Evolutionary conservation across 106 monocot species (phyloP), one percentile per base, ranked within the genome.

Genomic region (Xerophyta viscosa): DNA sequence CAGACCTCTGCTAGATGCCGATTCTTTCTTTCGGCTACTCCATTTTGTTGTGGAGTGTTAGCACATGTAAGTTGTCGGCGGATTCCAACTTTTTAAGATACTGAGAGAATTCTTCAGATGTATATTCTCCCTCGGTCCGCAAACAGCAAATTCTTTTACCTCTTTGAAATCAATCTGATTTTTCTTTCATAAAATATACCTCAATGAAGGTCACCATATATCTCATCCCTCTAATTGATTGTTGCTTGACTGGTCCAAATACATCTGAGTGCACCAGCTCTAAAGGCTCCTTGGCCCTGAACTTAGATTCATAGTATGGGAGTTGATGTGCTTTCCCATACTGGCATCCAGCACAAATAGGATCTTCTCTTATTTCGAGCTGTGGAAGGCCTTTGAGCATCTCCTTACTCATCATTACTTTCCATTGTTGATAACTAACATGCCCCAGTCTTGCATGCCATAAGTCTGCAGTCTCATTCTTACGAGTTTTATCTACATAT

Each of bases 171-270:
- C 7, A 53, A 33, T 61, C 46, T 24, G 39, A 54, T 11, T 69
- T 69, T 24, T 46, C 46, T 27, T 69, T 69, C 4, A 48, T 0
- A 43, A 55, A 54, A 7, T 33, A 61, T 10, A 69, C 53, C 69
- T 31, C 60, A 17, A 54, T 24, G 3, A 61, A 54, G 60, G 60
- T 27, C 19, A 69, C 10, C 46, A 60, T 69, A 24, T 54, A 69
- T 13, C n/a, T 20, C 8, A 46, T 22, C 1, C 51, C 41, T 12
- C 52, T 57, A 17, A 60, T 52, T 30, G 29, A 68, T 14, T 28
- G 7, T 51, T 60, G 58, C 10, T 59, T 52, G 0, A 60, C 13
- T 30, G 1, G 29, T 2, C 19, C 30, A 30, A 68, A 60, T 8
- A 60, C 52, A 18, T 52, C 21, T 6, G 14, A 68, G 27, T 44